Conservation (phyloP, 768 basidiomycete genomes). For the Boletus patriciae region DNA sequence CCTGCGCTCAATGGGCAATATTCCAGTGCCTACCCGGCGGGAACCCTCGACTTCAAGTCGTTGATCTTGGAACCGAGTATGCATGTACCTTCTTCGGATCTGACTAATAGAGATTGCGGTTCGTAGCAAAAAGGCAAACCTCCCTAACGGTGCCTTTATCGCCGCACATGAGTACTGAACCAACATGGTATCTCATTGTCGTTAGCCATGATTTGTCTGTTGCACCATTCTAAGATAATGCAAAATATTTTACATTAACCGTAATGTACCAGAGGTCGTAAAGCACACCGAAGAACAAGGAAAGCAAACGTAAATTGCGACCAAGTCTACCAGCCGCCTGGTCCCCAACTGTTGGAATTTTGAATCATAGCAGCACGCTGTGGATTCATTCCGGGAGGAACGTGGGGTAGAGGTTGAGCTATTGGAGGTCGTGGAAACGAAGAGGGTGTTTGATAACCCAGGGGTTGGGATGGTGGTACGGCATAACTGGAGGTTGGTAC, state of each 20-base stretch:
- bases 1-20: background rate
- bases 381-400: slow-evolving; percentile 65
- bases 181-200: background rate
- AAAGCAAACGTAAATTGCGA: slow-evolving; percentile 17
- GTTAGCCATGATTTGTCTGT: slow-evolving; percentile 8
- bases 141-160: background rate
- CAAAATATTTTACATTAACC: slow-evolving; percentile 30
- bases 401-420: slow-evolving; percentile 43
- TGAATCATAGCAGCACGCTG: slow-evolving; percentile 68
- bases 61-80: background rate
- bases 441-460: slow-evolving; percentile 43
- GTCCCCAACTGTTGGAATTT: slow-evolving; percentile 40
- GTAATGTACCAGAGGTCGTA: slow-evolving; percentile 19
- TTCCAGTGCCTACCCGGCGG: background rate
- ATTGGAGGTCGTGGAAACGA: slow-evolving; percentile 41
- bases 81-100: background rate
- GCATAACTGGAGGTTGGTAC: slow-evolving; percentile 30
- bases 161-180: background rate
- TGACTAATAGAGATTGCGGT: background rate
- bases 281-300: slow-evolving; percentile 17
- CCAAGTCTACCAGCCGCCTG: slow-evolving; percentile 33
- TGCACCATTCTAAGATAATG: slow-evolving; percentile 23
- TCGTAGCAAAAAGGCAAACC: background rate
- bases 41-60: background rate
- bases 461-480: slow-evolving; percentile 34